Evolutionary conservation across 805 yeast genomes (phyloP).

Genomic region (Suhomyces prunicola): DNA sequence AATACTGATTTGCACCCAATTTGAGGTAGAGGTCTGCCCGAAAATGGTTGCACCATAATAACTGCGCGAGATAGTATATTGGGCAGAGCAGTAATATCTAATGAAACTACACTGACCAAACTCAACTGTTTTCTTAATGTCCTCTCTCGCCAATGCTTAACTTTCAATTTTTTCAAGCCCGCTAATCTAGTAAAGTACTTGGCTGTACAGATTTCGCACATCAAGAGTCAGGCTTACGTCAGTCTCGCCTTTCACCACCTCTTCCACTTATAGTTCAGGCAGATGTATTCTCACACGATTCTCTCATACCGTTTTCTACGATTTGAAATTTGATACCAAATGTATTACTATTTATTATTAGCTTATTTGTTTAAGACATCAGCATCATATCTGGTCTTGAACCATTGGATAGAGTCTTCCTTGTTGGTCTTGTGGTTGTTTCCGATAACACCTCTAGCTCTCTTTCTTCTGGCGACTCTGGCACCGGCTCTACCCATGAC

Average conservation of each 20-base stretch:
- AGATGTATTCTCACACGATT: no score
- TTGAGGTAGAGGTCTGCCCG: not conserved
- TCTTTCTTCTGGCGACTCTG: constrained; percentile 98
- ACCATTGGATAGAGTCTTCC: constrained; percentile 96
- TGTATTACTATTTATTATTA: constrained; percentile 7
- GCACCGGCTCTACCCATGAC: constrained; percentile 99
- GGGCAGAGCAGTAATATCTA: not conserved
- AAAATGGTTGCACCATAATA: not conserved
- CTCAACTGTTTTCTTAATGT: no score
- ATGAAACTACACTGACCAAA: no score
- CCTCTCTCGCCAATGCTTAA: no score
- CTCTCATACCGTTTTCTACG: not conserved
- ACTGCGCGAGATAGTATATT: not conserved
- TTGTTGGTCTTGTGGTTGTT: constrained; percentile 86
- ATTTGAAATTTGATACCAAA: not conserved
- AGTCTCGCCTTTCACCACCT: not conserved
- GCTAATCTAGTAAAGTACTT: no score
- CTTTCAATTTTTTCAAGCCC: no score
- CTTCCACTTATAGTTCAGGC: not conserved
- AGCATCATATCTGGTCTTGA: constrained; percentile 99
- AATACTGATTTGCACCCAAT: not conserved
- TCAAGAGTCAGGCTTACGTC: not conserved
- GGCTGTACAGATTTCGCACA: no score
- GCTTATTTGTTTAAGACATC: constrained; percentile 82
- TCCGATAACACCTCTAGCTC: constrained; percentile 85